Evolutionary conservation across 169 alveolate species (phyloP).

Genomic region (Babesia caballi): DNA sequence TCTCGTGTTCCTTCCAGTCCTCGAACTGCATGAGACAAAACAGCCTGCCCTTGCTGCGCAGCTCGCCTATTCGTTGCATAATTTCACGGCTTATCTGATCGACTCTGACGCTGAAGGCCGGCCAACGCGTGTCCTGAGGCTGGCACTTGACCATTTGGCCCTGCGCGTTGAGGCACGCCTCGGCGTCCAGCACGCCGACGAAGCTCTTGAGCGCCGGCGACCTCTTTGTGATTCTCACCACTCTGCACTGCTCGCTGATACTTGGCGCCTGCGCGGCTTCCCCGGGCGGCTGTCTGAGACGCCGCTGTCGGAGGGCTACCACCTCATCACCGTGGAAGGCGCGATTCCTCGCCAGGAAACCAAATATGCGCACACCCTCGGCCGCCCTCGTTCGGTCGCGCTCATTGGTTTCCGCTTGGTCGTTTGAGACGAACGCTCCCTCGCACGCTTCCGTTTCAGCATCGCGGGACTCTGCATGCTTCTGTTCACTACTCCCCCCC

Average conservation of each 20-base stretch:
- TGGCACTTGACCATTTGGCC: slow-evolving; percentile 30
- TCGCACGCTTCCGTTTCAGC: neutral
- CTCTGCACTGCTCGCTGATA: slow-evolving; percentile 36
- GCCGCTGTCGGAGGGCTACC: slow-evolving; percentile 61
- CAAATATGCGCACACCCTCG: slow-evolving; percentile 57
- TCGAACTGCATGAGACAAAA: slow-evolving; percentile 30
- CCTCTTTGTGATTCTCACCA: slow-evolving; percentile 23
- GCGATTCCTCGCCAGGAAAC: slow-evolving; percentile 76
- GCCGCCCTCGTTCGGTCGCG: neutral
- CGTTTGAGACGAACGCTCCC: neutral
- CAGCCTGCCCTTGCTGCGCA: neutral
- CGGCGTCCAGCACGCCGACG: slow-evolving; percentile 19
- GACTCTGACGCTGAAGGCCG: slow-evolving; percentile 45
- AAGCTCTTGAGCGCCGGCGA: slow-evolving; percentile 28
- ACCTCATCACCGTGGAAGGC: slow-evolving; percentile 77
- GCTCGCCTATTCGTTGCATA: neutral
- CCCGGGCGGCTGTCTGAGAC: slow-evolving; percentile 29
- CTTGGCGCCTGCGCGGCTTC: neutral
- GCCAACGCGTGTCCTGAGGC: slow-evolving; percentile 60
- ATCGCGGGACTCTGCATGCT: neutral
- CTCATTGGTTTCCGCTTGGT: neutral
- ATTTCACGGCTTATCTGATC: neutral
- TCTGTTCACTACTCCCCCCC: neutral
- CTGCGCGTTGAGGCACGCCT: neutral
- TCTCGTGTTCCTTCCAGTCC: slow-evolving; percentile 37